A percentile compares a stretch with the other conserved stretches of the same genome.
Conservation (phyloP, 805 yeast genomes). For the Saturnispora gosingensis region DNA sequence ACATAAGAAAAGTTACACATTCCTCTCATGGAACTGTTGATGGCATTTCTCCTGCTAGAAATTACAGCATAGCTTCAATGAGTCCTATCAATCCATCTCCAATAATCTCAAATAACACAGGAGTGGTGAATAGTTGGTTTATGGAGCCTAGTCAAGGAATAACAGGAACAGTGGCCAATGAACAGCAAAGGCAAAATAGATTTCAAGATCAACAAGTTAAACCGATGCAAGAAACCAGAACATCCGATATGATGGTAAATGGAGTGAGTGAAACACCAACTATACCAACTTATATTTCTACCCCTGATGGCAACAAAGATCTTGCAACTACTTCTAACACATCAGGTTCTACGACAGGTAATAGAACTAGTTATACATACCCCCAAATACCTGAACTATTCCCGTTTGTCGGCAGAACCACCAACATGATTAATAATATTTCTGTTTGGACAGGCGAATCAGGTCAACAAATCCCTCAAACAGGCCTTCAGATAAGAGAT, state of each 20-base stretch:
- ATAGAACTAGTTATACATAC: constrained; percentile 2
- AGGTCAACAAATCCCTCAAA: constrained; percentile 33
- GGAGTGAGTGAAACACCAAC: not conserved
- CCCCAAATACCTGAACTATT: constrained; percentile 20
- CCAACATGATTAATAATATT: constrained; percentile 51
- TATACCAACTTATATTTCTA: not conserved
- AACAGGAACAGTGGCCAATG: not conserved
- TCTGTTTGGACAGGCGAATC: constrained; percentile 50
- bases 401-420: constrained; percentile 39
- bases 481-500: constrained; percentile 26
- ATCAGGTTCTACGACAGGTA: constrained; percentile 1
- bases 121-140: constrained; percentile 4
- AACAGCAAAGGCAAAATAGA: not conserved
- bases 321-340: constrained; percentile 1
- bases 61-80: not conserved
- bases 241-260: not conserved
- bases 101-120: not conserved
- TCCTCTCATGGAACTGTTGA: not conserved
- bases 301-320: not conserved
- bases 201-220: not conserved
- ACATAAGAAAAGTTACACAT: not conserved
- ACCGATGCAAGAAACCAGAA: not conserved
- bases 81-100: constrained; percentile 5
- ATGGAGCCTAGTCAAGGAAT: not conserved
- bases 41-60: not conserved